phyloP scores from a whole-genome alignment of 2,329 filamentous ascomycete genomes.

The Cladophialophora carrionii region DNA sequence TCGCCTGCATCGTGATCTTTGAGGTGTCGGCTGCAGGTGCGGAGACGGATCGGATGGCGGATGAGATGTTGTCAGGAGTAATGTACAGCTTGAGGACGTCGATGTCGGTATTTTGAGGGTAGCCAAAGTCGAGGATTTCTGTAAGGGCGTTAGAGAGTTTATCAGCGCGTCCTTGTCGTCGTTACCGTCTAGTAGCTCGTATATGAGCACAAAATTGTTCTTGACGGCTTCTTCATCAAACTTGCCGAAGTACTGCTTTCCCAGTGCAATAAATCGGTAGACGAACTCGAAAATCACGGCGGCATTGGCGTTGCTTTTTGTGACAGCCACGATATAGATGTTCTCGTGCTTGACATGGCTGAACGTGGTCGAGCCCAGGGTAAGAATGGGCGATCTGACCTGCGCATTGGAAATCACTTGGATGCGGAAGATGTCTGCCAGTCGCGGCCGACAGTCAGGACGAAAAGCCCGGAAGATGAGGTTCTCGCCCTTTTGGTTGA shows the following conservation, averaged over 20 bases:
- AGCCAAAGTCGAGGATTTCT: conserved; percentile 99
- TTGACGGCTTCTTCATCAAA: conserved; percentile 99
- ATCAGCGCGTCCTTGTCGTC: conserved; percentile 17
- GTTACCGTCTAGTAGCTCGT: conserved; percentile 89
- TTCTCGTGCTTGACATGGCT: conserved; percentile 99
- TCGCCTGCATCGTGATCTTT: conserved; percentile 99
- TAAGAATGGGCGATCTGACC: conserved; percentile 95
- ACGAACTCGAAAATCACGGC: conserved; percentile 98
- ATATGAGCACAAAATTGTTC: conserved; percentile 99
- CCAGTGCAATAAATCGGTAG: conserved; percentile 85
- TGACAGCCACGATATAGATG: conserved; percentile 95
- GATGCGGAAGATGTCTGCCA: conserved; percentile 98
- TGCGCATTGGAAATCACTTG: conserved; percentile 98
- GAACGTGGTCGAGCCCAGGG: conserved; percentile 95
- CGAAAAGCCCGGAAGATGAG: conserved; percentile 99
- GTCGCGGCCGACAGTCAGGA: conserved; percentile 94
- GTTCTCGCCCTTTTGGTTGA: conserved; percentile 99
- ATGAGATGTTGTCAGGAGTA: conserved; percentile 97
- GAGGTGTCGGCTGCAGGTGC: conserved; percentile 75
- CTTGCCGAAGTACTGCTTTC: conserved; percentile 96
- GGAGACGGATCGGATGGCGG: conserved; percentile 55
- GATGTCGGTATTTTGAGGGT: conserved; percentile 97
- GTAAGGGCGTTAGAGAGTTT: conserved; percentile 16
- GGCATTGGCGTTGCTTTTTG: conserved; percentile 98
- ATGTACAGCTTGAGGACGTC: conserved; percentile 99